Evolutionary conservation across 768 basidiomycete genomes (phyloP).

Genomic region (Macrolepiota fuliginosa): DNA sequence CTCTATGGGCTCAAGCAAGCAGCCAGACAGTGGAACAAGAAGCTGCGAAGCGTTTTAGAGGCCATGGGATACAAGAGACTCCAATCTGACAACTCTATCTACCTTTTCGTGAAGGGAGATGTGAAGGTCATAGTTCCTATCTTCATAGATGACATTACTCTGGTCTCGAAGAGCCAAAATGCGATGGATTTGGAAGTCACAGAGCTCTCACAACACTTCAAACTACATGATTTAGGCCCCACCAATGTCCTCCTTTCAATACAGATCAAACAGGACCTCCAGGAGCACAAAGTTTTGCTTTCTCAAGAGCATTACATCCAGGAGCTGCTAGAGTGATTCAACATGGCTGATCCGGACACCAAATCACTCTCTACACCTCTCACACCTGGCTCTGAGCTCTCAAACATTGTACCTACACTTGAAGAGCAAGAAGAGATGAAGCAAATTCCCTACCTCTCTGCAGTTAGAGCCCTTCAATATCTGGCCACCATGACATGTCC

Average conservation of each 20-base stretch:
- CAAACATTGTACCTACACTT: no score
- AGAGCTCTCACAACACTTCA: conserved; percentile 15
- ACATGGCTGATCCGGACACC: no score
- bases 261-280: conserved; percentile 18
- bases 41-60: conserved; percentile 20
- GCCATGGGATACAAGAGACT: conserved; percentile 23
- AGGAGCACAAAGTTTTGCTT: conserved; percentile 17
- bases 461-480: no score
- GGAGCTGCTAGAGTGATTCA: conserved; percentile 19
- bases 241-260: conserved; percentile 22
- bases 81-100: conserved; percentile 22
- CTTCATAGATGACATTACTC: conserved; percentile 29
- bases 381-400: no score
- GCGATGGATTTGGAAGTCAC: conserved; percentile 7
- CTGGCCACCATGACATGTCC: no score
- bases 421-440: no score
- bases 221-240: conserved; percentile 14
- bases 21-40: conserved; percentile 33
- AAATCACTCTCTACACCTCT: no score
- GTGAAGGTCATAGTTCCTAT: conserved; percentile 23
- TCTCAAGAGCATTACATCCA: conserved; percentile 23
- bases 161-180: conserved; percentile 3
- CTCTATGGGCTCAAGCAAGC: conserved; percentile 45
- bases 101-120: conserved; percentile 16
- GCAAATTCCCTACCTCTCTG: no score